Conservation (phyloP, 106 monocot genomes). For the Apostasia shenzhenica region DNA sequence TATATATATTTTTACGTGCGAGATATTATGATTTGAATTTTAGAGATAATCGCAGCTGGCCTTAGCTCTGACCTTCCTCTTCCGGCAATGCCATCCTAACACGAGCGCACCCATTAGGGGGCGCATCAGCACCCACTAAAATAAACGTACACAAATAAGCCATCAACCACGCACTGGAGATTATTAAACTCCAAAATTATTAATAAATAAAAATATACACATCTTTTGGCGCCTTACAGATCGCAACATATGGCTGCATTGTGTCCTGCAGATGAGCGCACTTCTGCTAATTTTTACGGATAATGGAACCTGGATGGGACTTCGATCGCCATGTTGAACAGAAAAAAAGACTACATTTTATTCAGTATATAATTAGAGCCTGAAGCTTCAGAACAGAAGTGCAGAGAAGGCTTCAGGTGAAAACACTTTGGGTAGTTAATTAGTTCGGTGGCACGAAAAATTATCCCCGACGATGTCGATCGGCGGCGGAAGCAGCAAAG, state of each 20-base stretch:
- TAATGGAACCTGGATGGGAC: conserved; percentile 4
- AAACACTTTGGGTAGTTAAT: background rate
- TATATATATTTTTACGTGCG: too few species aligned
- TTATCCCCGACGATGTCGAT: background rate
- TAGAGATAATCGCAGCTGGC: too few species aligned
- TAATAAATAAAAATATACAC: background rate
- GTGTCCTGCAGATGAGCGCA: background rate
- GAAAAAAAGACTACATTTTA: too few species aligned
- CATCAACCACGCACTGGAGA: background rate
- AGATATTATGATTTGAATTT: too few species aligned
- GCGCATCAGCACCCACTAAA: conserved; percentile 19
- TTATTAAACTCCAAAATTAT: background rate
- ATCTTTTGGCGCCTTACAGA: background rate
- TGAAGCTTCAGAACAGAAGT: background rate
- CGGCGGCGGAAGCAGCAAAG: conserved; percentile 11
- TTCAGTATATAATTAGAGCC: too few species aligned
- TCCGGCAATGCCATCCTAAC: conserved; percentile 11
- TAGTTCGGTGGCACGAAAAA: background rate
- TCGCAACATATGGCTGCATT: background rate
- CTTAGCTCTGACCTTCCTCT: too few species aligned
- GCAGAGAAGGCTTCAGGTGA: background rate
- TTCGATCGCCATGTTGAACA: too few species aligned
- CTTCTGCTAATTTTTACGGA: background rate
- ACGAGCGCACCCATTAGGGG: conserved; percentile 11
- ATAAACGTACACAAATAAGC: background rate